These are phyloP conservation scores for Delonix regia DNA, from an alignment of 306 rosid genomes.

Conservation along the genomic window DNA sequence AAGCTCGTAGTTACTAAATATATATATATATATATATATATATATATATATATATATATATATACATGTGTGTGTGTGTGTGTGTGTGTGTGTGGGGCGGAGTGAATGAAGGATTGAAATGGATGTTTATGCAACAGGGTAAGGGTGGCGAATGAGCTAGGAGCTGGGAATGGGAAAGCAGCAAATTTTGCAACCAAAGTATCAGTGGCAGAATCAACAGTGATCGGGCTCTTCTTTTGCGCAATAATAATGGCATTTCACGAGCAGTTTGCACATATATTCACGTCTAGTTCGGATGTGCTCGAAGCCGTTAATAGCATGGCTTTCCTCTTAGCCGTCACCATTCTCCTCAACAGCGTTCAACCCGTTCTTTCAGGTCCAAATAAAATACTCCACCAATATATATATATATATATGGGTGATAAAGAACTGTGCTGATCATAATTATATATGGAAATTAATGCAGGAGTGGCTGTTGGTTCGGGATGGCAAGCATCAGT, in stretches of 20 bases:
- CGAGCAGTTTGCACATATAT: slow-evolving; percentile 50
- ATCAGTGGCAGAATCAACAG: slow-evolving; percentile 51
- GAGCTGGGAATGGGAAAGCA: slow-evolving; percentile 68
- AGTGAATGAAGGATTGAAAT: not conserved
- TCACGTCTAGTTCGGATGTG: slow-evolving; percentile 56
- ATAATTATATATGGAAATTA: not conserved
- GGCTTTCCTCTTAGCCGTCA: slow-evolving; percentile 53
- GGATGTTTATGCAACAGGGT: slow-evolving; percentile 46
- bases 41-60: no score
- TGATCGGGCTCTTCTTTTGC: slow-evolving; percentile 55
- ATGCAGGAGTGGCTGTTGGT: slow-evolving; percentile 71
- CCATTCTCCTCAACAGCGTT: slow-evolving; percentile 70
- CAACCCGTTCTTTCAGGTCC: slow-evolving; percentile 73
- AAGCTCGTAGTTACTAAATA: no score
- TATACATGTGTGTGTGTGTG: no score
- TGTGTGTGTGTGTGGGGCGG: no score
- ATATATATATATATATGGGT: not conserved
- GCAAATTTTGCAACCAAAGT: slow-evolving; percentile 68
- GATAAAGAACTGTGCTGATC: not conserved
- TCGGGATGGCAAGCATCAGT: slow-evolving; percentile 72
- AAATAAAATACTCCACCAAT: not conserved
- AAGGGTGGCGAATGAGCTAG: slow-evolving; percentile 75
- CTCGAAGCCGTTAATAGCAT: slow-evolving; percentile 51
- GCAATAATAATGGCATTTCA: slow-evolving; percentile 44
- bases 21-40: no score